Evolutionary conservation across 2,329 filamentous ascomycete species (phyloP), one percentile per base, ranked within the genome.

Genomic region (Clarireedia hainanense): DNA sequence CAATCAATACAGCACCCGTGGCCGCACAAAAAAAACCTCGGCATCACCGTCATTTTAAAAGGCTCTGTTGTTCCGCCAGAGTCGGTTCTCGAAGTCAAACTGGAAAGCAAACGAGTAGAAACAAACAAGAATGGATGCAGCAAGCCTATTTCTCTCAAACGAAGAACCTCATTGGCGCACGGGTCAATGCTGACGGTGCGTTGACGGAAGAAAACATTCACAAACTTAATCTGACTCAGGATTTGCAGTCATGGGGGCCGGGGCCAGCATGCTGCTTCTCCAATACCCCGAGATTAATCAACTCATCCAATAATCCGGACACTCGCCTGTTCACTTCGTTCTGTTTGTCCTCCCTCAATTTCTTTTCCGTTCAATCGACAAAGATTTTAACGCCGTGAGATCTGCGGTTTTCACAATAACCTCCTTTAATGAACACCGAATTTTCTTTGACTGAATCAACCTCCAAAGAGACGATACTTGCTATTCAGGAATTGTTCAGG

Each of bases 101-200:
- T 27, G 53, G 23, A 24, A 42, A 2, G 30, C 12, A 9, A 30
- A n/a, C 5, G 17, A 50, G 26, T 15, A 36, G 14, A 43, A 52
- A 5, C 9, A 58, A 14, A 17, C 53, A 14, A 49, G 53, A 49
- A 47, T 48, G 43, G 27, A 60, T 52, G 17, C 62, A 61, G 10
- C 64, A 66, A 39, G 57, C 63, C 15, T 67, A 61, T 59, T 61
- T 66, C 50, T 60, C 62, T 5, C 58, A 63, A 37, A 66, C 63
- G 6, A 58, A 57, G 6, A 49, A 56, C 34, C 51, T 67, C 12
- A 56, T 61, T 37, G 34, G 56, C n/a, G 63, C 50, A 5, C 55
- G 51, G 20, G 30, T 34, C 30, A 62, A 66, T 47, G 45, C 53
- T 12, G 20, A 57, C 2, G 64, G 64, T 20, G 47, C 42, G 9